Conservation (phyloP, 345 rosid genomes). For the Boechera stricta region DNA sequence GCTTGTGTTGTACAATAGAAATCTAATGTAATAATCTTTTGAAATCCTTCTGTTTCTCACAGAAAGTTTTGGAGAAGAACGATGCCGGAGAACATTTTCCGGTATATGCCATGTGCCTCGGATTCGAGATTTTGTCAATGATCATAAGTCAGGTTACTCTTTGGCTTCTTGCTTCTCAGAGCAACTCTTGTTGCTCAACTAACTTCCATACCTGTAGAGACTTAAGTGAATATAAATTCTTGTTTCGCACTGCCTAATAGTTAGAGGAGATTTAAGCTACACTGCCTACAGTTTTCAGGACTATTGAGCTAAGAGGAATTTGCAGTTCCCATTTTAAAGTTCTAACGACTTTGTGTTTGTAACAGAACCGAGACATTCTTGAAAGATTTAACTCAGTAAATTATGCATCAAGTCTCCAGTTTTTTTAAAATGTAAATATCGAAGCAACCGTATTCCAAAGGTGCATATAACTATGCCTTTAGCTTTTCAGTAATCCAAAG, state of each 20-base stretch:
- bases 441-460: constrained; percentile 87
- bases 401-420: constrained; percentile 83
- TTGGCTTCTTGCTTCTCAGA: not conserved
- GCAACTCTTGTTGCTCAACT: not conserved
- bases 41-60: constrained; percentile 37
- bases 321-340: constrained; percentile 1
- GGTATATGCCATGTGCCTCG: constrained; percentile 71
- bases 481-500: not conserved
- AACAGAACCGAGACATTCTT: constrained; percentile 75
- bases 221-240: not conserved
- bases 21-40: not conserved
- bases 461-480: constrained; percentile 42
- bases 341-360: constrained; percentile 25
- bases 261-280: not conserved
- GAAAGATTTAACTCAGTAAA: constrained; percentile 66
- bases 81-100: constrained; percentile 84
- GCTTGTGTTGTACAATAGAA: not conserved
- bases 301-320: not conserved
- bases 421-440: constrained; percentile 54
- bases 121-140: constrained; percentile 86
- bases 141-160: constrained; percentile 69
- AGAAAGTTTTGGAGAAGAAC: constrained; percentile 73
- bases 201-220: not conserved
- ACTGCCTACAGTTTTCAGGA: not conserved
- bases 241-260: not conserved